Evolutionary conservation across 345 rosid species (phyloP), one percentile per base, ranked within the genome.

Genomic region (Boechera stricta): DNA sequence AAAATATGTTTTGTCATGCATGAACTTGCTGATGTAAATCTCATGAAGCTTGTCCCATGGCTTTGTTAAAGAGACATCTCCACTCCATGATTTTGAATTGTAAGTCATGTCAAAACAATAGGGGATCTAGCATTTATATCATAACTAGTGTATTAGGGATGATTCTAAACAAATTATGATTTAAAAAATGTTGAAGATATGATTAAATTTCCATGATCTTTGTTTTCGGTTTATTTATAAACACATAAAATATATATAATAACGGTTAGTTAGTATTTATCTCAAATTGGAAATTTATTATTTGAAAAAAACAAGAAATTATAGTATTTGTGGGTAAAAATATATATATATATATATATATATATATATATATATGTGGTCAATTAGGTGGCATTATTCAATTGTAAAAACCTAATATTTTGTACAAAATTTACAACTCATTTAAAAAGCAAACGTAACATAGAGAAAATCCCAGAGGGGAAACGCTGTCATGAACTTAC

Each of bases 401-500:
- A 44, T 44, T 13, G 16, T 44, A 4, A 12, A 44, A 33, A 55
- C 60, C 21, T 31, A 44, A 41, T 10, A 1, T 10, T 41, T 42
- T 41, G 5, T 35, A 35, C 10, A 36, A 36, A 36, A 41, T 10
- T 41, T 10, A 41, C 24, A n/a, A 47, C 18, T 47, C 24, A 47
- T n/a, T 47, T n/a, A n/a, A 47, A 47, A 47, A 47, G 21, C 0
- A 35, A 35, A 16, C 6, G 21, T 47, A n/a, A n/a, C 7, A 1
- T 2, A 16, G 7, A n/a, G 6, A 49, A 58, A 58, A 59, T 42
- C 55, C 52, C 71, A 54, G 64, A 52, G 57, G 26, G 10, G 13
- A 53, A 68, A 54, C 41, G 79, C 49, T 26, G 11, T 12, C 67
- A 48, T 31, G 18, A 67, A 75, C 61, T 35, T 10, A n/a, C 65